Conservation (phyloP, 805 yeast genomes). For the Sungouiella blattae region DNA sequence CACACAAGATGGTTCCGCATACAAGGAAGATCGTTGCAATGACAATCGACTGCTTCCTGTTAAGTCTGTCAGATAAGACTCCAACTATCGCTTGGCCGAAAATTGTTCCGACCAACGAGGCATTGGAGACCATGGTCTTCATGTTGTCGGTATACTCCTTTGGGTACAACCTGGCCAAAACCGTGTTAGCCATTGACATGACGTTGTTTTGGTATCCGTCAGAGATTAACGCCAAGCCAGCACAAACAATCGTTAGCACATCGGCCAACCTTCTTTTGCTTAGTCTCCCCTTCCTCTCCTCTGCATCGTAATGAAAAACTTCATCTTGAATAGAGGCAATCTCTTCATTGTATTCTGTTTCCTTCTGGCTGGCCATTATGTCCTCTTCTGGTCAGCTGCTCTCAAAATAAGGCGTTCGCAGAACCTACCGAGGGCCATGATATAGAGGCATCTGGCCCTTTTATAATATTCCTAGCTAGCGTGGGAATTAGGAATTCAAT, state of each 20-base stretch:
- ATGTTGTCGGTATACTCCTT: slow-evolving; percentile 41
- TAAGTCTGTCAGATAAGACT: slow-evolving; percentile 59
- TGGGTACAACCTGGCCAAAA: slow-evolving; percentile 46
- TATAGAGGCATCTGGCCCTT: no score
- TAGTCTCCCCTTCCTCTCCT: slow-evolving; percentile 27
- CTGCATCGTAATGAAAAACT: slow-evolving; percentile 34
- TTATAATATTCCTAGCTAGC: no score
- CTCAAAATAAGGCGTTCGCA: no score
- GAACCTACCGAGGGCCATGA: no score
- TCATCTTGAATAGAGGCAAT: no score
- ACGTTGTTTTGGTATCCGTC: slow-evolving; percentile 77
- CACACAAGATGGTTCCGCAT: slow-evolving; percentile 61
- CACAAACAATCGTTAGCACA: slow-evolving; percentile 49
- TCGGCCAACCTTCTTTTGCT: slow-evolving; percentile 23
- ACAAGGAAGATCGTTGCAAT: slow-evolving; percentile 60
- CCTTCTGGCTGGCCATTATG: no score
- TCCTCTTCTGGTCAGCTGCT: no score
- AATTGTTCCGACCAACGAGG: slow-evolving; percentile 66
- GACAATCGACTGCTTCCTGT: slow-evolving; percentile 69
- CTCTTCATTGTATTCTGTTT: no score
- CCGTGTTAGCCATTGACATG: slow-evolving; percentile 65
- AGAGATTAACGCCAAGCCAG: slow-evolving; percentile 73
- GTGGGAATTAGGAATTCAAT: no score
- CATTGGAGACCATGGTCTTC: slow-evolving; percentile 65
- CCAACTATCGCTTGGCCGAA: slow-evolving; percentile 67